Percentiles rank a stretch among this genome's conserved stretches.
phyloP scores from a whole-genome alignment of 306 rosid genomes.

The Sechiopsis laciniata region DNA sequence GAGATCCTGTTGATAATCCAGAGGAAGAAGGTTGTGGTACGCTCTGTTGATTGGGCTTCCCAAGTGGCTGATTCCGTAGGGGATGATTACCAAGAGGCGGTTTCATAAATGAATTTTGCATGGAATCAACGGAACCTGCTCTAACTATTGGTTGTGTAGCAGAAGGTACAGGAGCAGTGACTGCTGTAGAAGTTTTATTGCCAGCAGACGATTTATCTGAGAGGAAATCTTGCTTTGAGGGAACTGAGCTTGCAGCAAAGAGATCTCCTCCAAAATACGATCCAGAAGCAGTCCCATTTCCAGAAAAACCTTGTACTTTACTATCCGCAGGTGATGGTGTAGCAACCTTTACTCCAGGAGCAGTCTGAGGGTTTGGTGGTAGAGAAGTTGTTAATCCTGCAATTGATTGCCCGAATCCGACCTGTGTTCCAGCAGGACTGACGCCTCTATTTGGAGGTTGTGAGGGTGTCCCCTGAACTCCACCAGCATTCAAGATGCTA shows the following conservation, averaged over 20 bases:
- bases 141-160: constrained; percentile 45
- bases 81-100: constrained; percentile 50
- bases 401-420: constrained; percentile 46
- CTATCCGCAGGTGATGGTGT: constrained; percentile 46
- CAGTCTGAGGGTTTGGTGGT: constrained; percentile 45
- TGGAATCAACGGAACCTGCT: constrained; percentile 36
- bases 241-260: constrained; percentile 56
- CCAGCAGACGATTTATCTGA: constrained; percentile 36
- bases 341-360: constrained; percentile 38
- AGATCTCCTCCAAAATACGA: constrained; percentile 64
- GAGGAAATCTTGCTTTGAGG: constrained; percentile 49
- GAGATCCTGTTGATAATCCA: constrained; percentile 41
- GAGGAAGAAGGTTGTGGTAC: constrained; percentile 38
- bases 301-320: constrained; percentile 38
- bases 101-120: constrained; percentile 40
- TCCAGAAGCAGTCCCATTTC: constrained; percentile 57
- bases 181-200: constrained; percentile 40
- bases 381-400: constrained; percentile 44
- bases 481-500: constrained; percentile 36
- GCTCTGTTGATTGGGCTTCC: constrained; percentile 46
- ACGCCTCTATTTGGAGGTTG: constrained; percentile 40
- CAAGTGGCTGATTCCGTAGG: constrained; percentile 40
- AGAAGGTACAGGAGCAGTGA: constrained; percentile 44
- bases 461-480: constrained; percentile 37
- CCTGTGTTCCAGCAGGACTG: constrained; percentile 39